Percentiles rank a stretch among this genome's conserved stretches.
Evolutionary conservation across 75 land plant species (phyloP).

Genomic region (Larix kaempferi): DNA sequence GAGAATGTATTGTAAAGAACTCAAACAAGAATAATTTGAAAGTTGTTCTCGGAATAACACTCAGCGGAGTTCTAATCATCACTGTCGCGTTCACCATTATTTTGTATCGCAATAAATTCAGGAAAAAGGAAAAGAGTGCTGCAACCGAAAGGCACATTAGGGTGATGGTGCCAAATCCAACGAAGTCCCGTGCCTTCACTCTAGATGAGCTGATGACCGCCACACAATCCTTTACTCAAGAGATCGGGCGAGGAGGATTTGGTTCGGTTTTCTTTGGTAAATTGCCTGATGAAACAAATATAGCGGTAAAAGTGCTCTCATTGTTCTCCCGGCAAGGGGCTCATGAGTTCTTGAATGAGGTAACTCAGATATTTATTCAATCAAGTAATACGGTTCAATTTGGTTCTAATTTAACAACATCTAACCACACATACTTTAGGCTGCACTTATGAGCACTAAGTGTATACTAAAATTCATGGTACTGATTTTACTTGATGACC

Average conservation of each 20-base stretch:
- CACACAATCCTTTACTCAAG: not conserved
- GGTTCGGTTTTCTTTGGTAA: constrained; percentile 10
- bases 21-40: no score
- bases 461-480: not conserved
- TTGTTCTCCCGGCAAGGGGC: constrained; percentile 24
- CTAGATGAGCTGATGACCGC: not conserved
- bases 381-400: no score
- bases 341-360: constrained; percentile 35
- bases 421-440: not conserved
- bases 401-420: no score
- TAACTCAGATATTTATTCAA: not conserved
- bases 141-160: no score
- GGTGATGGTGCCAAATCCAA: not conserved
- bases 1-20: no score
- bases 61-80: no score
- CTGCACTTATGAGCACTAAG: not conserved
- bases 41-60: no score
- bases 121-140: no score
- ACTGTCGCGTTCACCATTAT: no score
- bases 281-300: constrained; percentile 20
- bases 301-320: constrained; percentile 34
- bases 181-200: not conserved
- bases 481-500: not conserved
- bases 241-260: not conserved
- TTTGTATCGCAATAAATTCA: no score